phyloP scores from a whole-genome alignment of 768 basidiomycete genomes.

The Solioccasus polychromus region DNA sequence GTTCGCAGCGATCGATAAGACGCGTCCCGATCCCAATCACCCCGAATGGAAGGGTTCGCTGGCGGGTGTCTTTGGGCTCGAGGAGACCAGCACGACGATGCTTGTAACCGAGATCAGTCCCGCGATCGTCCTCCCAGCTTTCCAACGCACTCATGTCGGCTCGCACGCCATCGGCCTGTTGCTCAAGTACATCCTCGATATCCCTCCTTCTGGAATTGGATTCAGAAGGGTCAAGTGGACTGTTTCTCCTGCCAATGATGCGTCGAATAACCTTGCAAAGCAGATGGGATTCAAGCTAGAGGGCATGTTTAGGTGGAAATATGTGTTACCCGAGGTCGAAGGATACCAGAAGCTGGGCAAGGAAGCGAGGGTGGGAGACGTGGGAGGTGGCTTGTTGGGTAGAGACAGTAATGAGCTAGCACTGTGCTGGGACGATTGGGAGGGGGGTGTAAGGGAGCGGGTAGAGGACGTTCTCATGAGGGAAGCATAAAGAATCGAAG shows the following conservation, averaged over 20 bases:
- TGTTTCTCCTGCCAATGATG: constrained; percentile 35
- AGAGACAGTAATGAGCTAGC: constrained; percentile 34
- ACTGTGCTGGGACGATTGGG: constrained; percentile 46
- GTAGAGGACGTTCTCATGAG: constrained; percentile 26
- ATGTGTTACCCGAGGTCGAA: constrained; percentile 29
- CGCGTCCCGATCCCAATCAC: constrained; percentile 24
- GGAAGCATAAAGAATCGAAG: no score
- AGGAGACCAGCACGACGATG: constrained; percentile 16
- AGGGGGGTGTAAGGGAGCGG: constrained; percentile 29
- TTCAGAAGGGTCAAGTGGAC: constrained; percentile 49
- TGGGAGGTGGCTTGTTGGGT: constrained; percentile 20
- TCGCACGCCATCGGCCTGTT: constrained; percentile 38
- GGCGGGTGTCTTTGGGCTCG: constrained; percentile 37
- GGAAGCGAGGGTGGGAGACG: constrained; percentile 21
- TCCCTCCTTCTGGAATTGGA: constrained; percentile 32
- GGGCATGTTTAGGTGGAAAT: constrained; percentile 39
- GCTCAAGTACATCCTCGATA: constrained; percentile 32
- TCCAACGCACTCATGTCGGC: constrained; percentile 41
- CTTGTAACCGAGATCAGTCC: constrained; percentile 32
- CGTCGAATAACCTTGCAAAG: constrained; percentile 38
- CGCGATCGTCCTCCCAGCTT: constrained; percentile 33
- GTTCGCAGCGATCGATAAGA: constrained; percentile 42
- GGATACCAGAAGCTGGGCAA: constrained; percentile 29
- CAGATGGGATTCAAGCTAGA: constrained; percentile 48
- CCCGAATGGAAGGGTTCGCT: constrained; percentile 29